Conservation (phyloP, 1,284 basidiomycete genomes). For the Anthracocystis walkeri region DNA sequence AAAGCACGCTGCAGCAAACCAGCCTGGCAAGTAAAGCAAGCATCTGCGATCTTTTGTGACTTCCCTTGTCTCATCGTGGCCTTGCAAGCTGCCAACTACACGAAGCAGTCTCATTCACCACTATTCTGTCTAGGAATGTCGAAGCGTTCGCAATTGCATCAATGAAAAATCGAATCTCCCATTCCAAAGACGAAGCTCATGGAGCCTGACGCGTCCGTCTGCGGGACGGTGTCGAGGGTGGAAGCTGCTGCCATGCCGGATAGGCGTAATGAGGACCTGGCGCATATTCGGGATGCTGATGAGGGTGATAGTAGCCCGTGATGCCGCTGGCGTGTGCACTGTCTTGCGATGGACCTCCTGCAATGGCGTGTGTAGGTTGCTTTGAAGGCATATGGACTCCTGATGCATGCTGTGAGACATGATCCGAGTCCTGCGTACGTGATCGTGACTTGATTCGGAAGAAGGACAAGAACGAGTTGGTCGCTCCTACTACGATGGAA, state of each 20-base stretch:
- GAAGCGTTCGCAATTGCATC: slow-evolving; percentile 1
- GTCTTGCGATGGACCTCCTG: slow-evolving; percentile 2
- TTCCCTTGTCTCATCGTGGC: too few relatives aligned
- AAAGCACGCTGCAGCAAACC: slow-evolving; percentile 36
- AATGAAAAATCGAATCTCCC: neutral
- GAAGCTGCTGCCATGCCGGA: slow-evolving; percentile 33
- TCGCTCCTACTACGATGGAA: slow-evolving; percentile 63
- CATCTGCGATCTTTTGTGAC: too few relatives aligned
- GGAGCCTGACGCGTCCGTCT: slow-evolving; percentile 17
- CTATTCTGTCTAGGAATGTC: neutral
- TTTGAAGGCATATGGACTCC: slow-evolving; percentile 1
- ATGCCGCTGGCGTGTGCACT: slow-evolving; percentile 19
- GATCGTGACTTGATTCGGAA: slow-evolving; percentile 58
- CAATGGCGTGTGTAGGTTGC: slow-evolving; percentile 5
- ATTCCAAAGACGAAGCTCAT: neutral
- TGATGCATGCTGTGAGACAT: slow-evolving; percentile 3
- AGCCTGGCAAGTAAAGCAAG: slow-evolving; percentile 30
- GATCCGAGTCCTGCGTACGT: slow-evolving; percentile 13
- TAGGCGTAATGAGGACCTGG: slow-evolving; percentile 21
- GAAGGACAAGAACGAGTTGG: slow-evolving; percentile 66
- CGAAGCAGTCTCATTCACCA: slow-evolving; percentile 1
- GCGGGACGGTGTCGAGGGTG: slow-evolving; percentile 33
- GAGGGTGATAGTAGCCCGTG: slow-evolving; percentile 23
- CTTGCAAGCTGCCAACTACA: slow-evolving; percentile 4
- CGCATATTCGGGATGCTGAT: slow-evolving; percentile 19